A percentile compares a stretch with the other conserved stretches of the same genome.
phyloP scores from a whole-genome alignment of 2,329 filamentous ascomycete genomes.

The Aspergillus pseudotamarii region DNA sequence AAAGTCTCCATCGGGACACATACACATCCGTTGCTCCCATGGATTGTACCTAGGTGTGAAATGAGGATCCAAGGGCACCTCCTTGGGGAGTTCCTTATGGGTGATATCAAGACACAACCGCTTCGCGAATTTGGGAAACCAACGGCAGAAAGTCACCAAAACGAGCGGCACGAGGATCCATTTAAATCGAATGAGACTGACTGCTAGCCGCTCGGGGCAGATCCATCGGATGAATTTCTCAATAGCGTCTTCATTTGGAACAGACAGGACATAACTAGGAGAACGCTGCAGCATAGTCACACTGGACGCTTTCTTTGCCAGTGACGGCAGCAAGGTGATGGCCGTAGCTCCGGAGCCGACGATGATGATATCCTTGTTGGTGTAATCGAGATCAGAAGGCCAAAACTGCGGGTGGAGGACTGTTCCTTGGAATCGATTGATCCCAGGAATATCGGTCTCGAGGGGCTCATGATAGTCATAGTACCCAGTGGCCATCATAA shows the following conservation, averaged over 20 bases:
- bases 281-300: slow-evolving; percentile 79
- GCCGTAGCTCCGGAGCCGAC: slow-evolving; percentile 77
- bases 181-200: slow-evolving; percentile 42
- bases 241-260: slow-evolving; percentile 38
- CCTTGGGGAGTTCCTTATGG: slow-evolving; percentile 53
- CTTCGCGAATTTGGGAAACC: slow-evolving; percentile 54
- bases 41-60: slow-evolving; percentile 65
- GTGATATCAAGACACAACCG: slow-evolving; percentile 48
- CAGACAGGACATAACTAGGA: slow-evolving; percentile 65
- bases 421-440: slow-evolving; percentile 63
- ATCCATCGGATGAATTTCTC: not conserved
- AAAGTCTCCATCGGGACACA: slow-evolving; percentile 61
- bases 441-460: slow-evolving; percentile 62
- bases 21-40: slow-evolving; percentile 72
- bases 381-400: slow-evolving; percentile 66
- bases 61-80: slow-evolving; percentile 58
- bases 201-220: slow-evolving; percentile 1
- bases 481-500: slow-evolving; percentile 66
- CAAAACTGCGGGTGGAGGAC: slow-evolving; percentile 72
- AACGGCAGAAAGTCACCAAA: slow-evolving; percentile 52
- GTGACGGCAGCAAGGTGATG: slow-evolving; percentile 69
- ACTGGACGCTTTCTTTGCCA: slow-evolving; percentile 63
- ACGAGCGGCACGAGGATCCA: slow-evolving; percentile 49
- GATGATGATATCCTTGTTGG: slow-evolving; percentile 66
- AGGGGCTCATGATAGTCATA: slow-evolving; percentile 69